phyloP scores from a whole-genome alignment of 441 rosid genomes.

The Pelargonium hybrid region DNA sequence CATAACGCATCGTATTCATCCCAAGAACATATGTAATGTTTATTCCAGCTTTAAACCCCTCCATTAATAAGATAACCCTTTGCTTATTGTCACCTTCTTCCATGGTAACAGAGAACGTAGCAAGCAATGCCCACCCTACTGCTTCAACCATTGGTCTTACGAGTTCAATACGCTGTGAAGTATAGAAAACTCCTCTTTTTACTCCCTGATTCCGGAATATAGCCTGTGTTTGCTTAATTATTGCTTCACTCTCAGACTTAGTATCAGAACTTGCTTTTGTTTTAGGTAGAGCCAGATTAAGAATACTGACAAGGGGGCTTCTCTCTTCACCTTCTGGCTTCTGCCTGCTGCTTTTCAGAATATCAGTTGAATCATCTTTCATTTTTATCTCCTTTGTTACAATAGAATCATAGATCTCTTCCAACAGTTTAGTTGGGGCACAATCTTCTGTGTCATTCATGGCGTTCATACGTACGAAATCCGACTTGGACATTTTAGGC shows the following conservation, averaged over 20 bases:
- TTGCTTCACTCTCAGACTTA: slow-evolving; percentile 78
- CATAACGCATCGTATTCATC: slow-evolving; percentile 99
- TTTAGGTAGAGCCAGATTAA: slow-evolving; percentile 89
- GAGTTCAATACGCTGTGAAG: slow-evolving; percentile 64
- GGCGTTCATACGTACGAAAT: slow-evolving; percentile 83
- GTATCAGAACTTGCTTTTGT: slow-evolving; percentile 59
- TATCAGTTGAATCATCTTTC: slow-evolving; percentile 65
- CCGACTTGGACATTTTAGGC: slow-evolving; percentile 98
- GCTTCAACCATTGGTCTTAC: slow-evolving; percentile 98
- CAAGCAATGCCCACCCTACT: slow-evolving; percentile 98
- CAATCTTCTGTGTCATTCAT: slow-evolving; percentile 67
- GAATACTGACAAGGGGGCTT: slow-evolving; percentile 81
- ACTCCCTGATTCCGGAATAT: slow-evolving; percentile 77
- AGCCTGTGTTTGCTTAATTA: slow-evolving; percentile 89
- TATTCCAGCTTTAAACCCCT: slow-evolving; percentile 98
- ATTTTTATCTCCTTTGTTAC: slow-evolving; percentile 90
- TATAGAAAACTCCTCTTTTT: slow-evolving; percentile 84
- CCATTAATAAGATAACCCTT: slow-evolving; percentile 88
- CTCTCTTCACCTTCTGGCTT: slow-evolving; percentile 88
- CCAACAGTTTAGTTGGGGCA: slow-evolving; percentile 83
- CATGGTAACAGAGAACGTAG: slow-evolving; percentile 97
- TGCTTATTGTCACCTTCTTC: slow-evolving; percentile 98
- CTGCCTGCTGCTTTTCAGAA: slow-evolving; percentile 49
- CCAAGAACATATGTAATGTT: slow-evolving; percentile 82
- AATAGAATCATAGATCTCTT: slow-evolving; percentile 93